These are phyloP conservation scores for Rosellinia necatrix DNA, from an alignment of 2,329 filamentous ascomycete species.

Conservation along the genomic window DNA sequence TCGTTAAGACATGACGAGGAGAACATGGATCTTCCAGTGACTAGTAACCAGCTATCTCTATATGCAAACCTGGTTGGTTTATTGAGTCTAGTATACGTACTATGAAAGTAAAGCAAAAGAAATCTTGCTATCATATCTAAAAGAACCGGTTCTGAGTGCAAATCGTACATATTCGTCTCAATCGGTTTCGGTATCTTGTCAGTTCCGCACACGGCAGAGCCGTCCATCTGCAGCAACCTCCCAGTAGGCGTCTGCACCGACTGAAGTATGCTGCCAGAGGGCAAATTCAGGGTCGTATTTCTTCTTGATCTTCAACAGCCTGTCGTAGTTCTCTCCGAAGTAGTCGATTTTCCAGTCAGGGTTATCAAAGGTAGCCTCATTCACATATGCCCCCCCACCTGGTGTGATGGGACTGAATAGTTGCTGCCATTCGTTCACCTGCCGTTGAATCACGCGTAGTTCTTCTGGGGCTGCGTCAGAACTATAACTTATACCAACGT, in stretches of 20 bases:
- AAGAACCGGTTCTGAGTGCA: too few relatives aligned
- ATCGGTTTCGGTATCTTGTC: too few relatives aligned
- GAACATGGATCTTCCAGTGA: too few relatives aligned
- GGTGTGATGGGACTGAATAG: conserved; percentile 26
- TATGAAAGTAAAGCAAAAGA: too few relatives aligned
- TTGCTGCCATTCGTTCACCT: conserved; percentile 9
- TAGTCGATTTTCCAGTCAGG: conserved; percentile 38
- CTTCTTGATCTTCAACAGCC: neutral
- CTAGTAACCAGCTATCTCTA: too few relatives aligned
- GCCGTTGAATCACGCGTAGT: neutral
- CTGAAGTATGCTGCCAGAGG: neutral
- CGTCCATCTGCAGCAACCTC: neutral
- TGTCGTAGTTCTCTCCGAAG: conserved; percentile 41
- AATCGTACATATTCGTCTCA: too few relatives aligned
- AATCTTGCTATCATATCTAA: too few relatives aligned
- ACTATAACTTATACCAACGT: neutral
- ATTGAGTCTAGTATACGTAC: too few relatives aligned
- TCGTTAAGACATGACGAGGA: too few relatives aligned
- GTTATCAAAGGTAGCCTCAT: conserved; percentile 47
- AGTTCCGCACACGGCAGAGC: neutral
- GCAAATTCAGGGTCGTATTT: neutral
- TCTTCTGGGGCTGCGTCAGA: neutral
- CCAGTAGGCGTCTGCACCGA: conserved; percentile 18
- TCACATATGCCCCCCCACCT: conserved; percentile 40
- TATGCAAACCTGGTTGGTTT: too few relatives aligned